Conservation (phyloP, 169 alveolate species). For the Condylostoma magnum region DNA sequence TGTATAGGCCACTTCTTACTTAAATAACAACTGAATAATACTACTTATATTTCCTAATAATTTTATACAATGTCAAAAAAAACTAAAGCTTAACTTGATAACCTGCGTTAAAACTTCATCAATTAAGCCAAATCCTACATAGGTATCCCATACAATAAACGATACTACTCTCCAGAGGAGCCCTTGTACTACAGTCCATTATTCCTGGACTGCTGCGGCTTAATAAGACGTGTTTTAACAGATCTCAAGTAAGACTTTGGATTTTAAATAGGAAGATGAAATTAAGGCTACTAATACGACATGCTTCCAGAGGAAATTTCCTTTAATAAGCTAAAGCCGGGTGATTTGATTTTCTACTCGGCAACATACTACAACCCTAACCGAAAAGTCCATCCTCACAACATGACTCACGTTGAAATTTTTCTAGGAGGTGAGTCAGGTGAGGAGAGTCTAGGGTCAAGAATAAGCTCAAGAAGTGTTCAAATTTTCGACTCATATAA, state of each 20-base stretch:
- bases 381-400: conserved; percentile 50
- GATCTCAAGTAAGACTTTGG: conserved; percentile 72
- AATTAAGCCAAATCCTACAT: conserved; percentile 54
- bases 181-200: conserved; percentile 39
- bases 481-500: conserved; percentile 64
- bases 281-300: conserved; percentile 71
- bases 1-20: too few relatives aligned
- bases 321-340: conserved; percentile 62
- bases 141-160: conserved; percentile 70
- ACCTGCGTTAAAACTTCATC: conserved; percentile 49
- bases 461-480: conserved; percentile 59
- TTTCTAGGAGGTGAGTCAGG: conserved; percentile 69
- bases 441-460: conserved; percentile 67
- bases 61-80: too few relatives aligned
- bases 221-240: conserved; percentile 54
- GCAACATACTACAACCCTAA: conserved; percentile 65
- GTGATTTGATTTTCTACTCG: conserved; percentile 64
- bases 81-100: too few relatives aligned
- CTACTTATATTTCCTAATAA: too few relatives aligned
- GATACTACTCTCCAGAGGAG: conserved; percentile 42
- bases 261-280: conserved; percentile 69
- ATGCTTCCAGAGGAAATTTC: conserved; percentile 53
- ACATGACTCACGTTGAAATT: conserved; percentile 77
- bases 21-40: too few relatives aligned
- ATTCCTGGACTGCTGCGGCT: conserved; percentile 73